Percentiles rank a stretch among this genome's conserved stretches.
Conservation (phyloP, 1,139 yeast species). For the Arxiozyma slooffiae region DNA sequence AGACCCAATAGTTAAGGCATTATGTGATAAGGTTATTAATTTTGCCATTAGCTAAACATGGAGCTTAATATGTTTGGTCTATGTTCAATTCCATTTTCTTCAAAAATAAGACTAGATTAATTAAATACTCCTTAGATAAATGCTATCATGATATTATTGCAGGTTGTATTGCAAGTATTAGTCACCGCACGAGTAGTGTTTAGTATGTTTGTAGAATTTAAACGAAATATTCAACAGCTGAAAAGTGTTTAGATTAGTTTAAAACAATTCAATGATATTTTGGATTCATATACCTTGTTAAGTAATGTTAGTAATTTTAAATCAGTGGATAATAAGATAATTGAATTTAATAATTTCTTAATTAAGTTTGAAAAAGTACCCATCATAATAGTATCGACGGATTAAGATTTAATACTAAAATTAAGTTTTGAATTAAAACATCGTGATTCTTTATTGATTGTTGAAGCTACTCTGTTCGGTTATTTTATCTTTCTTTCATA, state of each 20-base stretch:
- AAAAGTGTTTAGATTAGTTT: conserved; percentile 78
- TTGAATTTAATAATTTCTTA: conserved; percentile 46
- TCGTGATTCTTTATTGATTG: conserved; percentile 80
- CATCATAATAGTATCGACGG: conserved; percentile 74
- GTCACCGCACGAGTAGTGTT: conserved; percentile 82
- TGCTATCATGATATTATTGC: conserved; percentile 51
- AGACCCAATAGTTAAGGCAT: conserved; percentile 66
- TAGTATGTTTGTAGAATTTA: conserved; percentile 77
- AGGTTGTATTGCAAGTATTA: conserved; percentile 74
- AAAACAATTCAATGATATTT: conserved; percentile 56
- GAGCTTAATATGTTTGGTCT: conserved; percentile 92
- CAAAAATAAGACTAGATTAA: conserved; percentile 35
- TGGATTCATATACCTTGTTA: conserved; percentile 30
- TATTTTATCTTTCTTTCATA: conserved; percentile 83
- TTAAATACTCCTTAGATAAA: conserved; percentile 36
- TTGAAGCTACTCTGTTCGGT: conserved; percentile 95
- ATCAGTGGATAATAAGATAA: conserved; percentile 16
- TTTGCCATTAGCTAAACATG: conserved; percentile 86
- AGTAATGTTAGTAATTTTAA: conserved; percentile 3
- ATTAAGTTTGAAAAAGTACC: conserved; percentile 67
- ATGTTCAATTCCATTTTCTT: conserved; percentile 84
- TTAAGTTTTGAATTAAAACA: conserved; percentile 63
- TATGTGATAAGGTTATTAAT: conserved; percentile 68
- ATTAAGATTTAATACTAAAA: conserved; percentile 59
- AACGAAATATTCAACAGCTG: conserved; percentile 75